Conservation (phyloP, 1,284 basidiomycete species). For the Boletellus deceptivus region DNA sequence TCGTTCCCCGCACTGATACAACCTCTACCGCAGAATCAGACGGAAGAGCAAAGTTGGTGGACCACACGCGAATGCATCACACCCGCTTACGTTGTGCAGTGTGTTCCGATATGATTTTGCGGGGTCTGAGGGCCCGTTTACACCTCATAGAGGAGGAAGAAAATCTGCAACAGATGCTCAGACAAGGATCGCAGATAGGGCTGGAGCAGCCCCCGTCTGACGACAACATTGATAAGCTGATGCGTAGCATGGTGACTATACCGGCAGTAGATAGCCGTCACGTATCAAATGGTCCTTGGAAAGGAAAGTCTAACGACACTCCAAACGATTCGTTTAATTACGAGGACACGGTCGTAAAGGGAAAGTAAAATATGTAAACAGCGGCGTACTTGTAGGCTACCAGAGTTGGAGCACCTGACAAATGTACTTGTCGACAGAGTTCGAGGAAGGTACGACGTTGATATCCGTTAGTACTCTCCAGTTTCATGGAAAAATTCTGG, state of each 20-base stretch:
- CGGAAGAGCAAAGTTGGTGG: conserved; percentile 33
- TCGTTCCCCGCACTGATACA: conserved; percentile 27
- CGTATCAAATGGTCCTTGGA: conserved; percentile 33
- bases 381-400: not conserved
- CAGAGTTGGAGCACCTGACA: not conserved
- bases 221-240: conserved; percentile 57
- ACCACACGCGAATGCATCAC: not conserved
- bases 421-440: not conserved
- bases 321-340: conserved; percentile 22
- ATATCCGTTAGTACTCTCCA: conserved; percentile 28
- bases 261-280: conserved; percentile 16
- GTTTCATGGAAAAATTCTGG: conserved; percentile 55
- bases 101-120: conserved; percentile 49
- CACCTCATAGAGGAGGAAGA: conserved; percentile 64
- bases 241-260: conserved; percentile 58
- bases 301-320: conserved; percentile 11
- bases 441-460: not conserved
- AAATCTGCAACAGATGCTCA: conserved; percentile 57
- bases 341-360: conserved; percentile 29
- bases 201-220: conserved; percentile 52
- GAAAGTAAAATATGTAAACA: conserved; percentile 22
- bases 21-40: conserved; percentile 25
- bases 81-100: conserved; percentile 25
- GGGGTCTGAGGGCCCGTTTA: conserved; percentile 50
- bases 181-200: conserved; percentile 52